A percentile compares a stretch with the other conserved stretches of the same genome.
Conservation (phyloP, 1,284 basidiomycete species). For the Cystobasidiaceae sp. region DNA sequence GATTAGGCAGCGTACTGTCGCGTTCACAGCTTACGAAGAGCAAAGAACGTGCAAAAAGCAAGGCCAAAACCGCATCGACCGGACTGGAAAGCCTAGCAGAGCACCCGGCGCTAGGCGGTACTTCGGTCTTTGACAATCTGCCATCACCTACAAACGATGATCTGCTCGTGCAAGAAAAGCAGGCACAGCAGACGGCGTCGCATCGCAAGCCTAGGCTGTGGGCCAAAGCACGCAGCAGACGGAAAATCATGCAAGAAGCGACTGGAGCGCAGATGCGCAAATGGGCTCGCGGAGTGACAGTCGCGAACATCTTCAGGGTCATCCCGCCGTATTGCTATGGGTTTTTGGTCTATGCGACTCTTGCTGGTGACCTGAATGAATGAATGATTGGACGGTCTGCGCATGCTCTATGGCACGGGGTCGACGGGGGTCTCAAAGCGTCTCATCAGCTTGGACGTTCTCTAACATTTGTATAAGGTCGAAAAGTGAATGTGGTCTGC, state of each 20-base stretch:
- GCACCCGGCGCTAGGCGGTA: slow-evolving; percentile 25
- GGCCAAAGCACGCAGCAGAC: neutral
- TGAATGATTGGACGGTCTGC: no score
- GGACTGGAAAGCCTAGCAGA: slow-evolving; percentile 14
- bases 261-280: neutral
- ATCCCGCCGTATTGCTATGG: slow-evolving; percentile 28
- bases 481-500: no score
- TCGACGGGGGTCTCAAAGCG: no score
- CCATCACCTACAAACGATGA: slow-evolving; percentile 2
- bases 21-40: no score
- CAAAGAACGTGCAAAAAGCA: no score
- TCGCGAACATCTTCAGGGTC: slow-evolving; percentile 16
- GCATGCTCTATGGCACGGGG: no score
- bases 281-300: slow-evolving; percentile 1
- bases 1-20: no score
- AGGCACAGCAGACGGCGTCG: neutral
- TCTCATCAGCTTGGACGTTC: no score
- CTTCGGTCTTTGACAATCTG: slow-evolving; percentile 21
- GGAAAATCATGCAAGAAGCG: neutral
- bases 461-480: no score
- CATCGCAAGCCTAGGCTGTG: slow-evolving; percentile 13
- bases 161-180: neutral
- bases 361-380: slow-evolving; percentile 16
- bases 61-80: no score
- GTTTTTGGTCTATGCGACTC: slow-evolving; percentile 25